phyloP scores from a whole-genome alignment of 768 basidiomycete species.

The Boletus reticulatus region DNA sequence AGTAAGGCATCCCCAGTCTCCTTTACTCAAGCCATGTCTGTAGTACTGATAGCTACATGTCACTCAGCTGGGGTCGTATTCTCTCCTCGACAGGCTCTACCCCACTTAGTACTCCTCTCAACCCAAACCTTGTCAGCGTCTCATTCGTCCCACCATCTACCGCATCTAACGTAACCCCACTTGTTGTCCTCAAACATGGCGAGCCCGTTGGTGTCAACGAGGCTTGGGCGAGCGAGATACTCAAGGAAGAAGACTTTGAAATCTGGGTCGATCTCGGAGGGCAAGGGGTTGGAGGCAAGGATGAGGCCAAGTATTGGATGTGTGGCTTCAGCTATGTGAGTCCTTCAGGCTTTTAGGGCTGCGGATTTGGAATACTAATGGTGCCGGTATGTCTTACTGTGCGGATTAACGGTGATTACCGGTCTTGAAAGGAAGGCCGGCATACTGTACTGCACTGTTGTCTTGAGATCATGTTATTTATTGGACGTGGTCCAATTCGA shows the following conservation, averaged over 20 bases:
- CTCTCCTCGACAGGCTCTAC: slow-evolving; percentile 89
- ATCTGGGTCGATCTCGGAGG: slow-evolving; percentile 76
- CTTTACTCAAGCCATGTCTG: not conserved
- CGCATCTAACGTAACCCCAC: slow-evolving; percentile 40
- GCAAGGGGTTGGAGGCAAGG: slow-evolving; percentile 50
- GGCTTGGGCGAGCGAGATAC: slow-evolving; percentile 77
- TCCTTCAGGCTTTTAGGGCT: slow-evolving; percentile 16
- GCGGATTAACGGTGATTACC: slow-evolving; percentile 89
- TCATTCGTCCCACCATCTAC: slow-evolving; percentile 78
- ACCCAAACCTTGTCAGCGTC: slow-evolving; percentile 79
- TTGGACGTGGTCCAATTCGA: too few species aligned
- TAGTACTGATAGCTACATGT: not conserved
- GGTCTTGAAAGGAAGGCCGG: slow-evolving; percentile 47
- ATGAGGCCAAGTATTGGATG: slow-evolving; percentile 89
- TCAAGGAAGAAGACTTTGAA: slow-evolving; percentile 80
- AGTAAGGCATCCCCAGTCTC: slow-evolving; percentile 47
- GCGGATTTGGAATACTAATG: not conserved
- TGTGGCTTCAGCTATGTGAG: slow-evolving; percentile 97
- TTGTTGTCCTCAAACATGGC: slow-evolving; percentile 86
- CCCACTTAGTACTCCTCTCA: slow-evolving; percentile 53
- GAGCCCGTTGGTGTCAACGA: slow-evolving; percentile 92
- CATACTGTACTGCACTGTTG: not conserved
- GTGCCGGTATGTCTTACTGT: slow-evolving; percentile 37
- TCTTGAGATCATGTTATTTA: not conserved
- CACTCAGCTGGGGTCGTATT: slow-evolving; percentile 88